Base-by-base conservation (phyloP, 495 filamentous ascomycete species). In the Ascobolus immersus region DNA sequence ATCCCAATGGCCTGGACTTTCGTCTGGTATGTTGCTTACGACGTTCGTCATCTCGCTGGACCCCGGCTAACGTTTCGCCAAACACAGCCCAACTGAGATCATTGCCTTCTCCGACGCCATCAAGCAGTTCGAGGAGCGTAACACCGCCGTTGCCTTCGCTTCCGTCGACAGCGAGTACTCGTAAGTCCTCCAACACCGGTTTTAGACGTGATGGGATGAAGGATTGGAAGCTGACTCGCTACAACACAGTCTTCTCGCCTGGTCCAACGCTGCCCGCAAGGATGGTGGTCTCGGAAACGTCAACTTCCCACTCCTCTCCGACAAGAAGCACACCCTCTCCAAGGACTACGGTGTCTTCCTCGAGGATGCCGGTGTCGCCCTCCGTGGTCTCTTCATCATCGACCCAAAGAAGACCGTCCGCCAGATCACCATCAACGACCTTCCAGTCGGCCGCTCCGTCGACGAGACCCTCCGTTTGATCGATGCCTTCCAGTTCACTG, bases 401-500 rank as follows among this genome's bases (percentile, higher is more conserved):
- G 64, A 69, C 43, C 63, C 64, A 17, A 57, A 59, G 44, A 61
- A 60, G 20, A 46, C 58, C 4, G 45, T 68, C 4, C 48, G 65
- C 25, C 58, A 65, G 47, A 65, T 67, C 40, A 66, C 64, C 35
- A 55, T 67, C 51, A 66, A 67, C 52, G 64, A 69, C 40, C 51
- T 63, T 6, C 60, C 62, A 23, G 65, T 68, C 35, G 63, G 64
- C 29, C 64, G 64, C 42, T 54, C 57, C 22, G 64, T 68, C 24
- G 60, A 68, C 43, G 64, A 69, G 45, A 57, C 59, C 11, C 55
- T 65, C 35, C 65, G 64, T 33, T 55, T 68, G 21, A 50, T 69
- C 37, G 56, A 69, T 42, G 64, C 64, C 11, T 65, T 69, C 52
- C 56, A 64, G 43, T 67, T 67, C 51, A 65, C 61, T 38, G 64